phyloP scores from a whole-genome alignment of 2,329 filamentous ascomycete genomes.

The Fusarium robinianum region DNA sequence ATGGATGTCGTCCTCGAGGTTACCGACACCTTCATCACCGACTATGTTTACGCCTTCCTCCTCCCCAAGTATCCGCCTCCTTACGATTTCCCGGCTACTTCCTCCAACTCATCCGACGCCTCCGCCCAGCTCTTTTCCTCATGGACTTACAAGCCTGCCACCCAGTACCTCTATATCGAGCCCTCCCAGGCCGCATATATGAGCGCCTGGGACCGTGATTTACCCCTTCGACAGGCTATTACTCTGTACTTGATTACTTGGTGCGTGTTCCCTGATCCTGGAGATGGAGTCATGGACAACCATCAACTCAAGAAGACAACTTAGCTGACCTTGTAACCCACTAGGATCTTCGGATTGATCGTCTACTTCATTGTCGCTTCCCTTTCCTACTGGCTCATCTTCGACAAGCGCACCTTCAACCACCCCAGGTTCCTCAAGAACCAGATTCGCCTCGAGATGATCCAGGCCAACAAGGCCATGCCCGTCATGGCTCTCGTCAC shows the following conservation, averaged over 20 bases:
- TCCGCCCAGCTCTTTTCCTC: constrained; percentile 59
- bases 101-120: constrained; percentile 55
- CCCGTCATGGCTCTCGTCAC: constrained; percentile 84
- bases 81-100: constrained; percentile 55
- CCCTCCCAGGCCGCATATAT: constrained; percentile 78
- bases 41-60: constrained; percentile 74
- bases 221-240: constrained; percentile 72
- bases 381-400: constrained; percentile 85
- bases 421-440: constrained; percentile 97
- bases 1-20: constrained; percentile 95
- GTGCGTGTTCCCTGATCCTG: no score
- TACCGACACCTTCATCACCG: constrained; percentile 79
- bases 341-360: constrained; percentile 80
- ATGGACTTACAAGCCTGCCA: constrained; percentile 76
- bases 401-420: constrained; percentile 85
- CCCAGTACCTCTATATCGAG: constrained; percentile 67
- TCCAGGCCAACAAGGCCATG: constrained; percentile 75
- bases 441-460: constrained; percentile 85
- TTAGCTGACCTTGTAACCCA: constrained; percentile 7
- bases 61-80: constrained; percentile 64
- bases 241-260: constrained; percentile 85
- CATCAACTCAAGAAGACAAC: neutral
- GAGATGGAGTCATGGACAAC: neutral
- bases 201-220: constrained; percentile 78
- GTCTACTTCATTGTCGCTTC: constrained; percentile 85